phyloP scores from a whole-genome alignment of 1,284 basidiomycete genomes.

The Sanghuangporus baumii region DNA sequence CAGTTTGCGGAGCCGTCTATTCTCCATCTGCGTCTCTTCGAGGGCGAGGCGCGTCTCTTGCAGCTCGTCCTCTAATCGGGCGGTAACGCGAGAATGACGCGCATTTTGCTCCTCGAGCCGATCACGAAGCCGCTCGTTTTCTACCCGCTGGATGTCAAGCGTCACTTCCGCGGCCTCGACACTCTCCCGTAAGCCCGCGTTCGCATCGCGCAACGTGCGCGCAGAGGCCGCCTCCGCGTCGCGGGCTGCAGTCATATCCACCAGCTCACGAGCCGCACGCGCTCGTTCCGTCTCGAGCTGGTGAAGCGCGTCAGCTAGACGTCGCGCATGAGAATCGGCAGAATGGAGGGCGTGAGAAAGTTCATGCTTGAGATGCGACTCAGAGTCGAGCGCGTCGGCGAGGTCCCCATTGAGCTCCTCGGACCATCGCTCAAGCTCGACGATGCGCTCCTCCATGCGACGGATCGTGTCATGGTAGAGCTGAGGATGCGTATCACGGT shows the following conservation, averaged over 20 bases:
- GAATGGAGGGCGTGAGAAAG: constrained; percentile 5
- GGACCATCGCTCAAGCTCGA: constrained; percentile 16
- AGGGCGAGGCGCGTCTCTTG: constrained; percentile 4
- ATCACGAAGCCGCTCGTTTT: constrained; percentile 16
- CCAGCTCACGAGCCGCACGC: constrained; percentile 9
- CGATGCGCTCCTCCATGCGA: constrained; percentile 18
- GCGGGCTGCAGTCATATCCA: constrained; percentile 7
- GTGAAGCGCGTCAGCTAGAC: constrained; percentile 9
- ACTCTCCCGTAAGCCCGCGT: constrained; percentile 6
- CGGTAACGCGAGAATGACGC: neutral
- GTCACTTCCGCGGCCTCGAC: constrained; percentile 16
- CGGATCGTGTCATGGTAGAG: constrained; percentile 8
- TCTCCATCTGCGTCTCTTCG: constrained; percentile 10
- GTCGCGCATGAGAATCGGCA: constrained; percentile 12
- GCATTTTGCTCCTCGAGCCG: constrained; percentile 5
- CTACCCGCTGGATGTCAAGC: constrained; percentile 15
- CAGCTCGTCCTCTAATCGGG: constrained; percentile 9
- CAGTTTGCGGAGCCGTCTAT: constrained; percentile 11
- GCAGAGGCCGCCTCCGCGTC: constrained; percentile 3
- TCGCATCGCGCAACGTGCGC: constrained; percentile 9
- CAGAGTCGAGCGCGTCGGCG: constrained; percentile 15
- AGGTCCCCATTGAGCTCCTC: constrained; percentile 18
- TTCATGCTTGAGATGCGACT: constrained; percentile 9
- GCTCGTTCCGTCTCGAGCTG: constrained; percentile 4
- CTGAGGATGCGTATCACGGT: constrained; percentile 6